phyloP scores from a whole-genome alignment of 108 stramenopile genomes.

The Mayamaea pseudoterrestris region DNA sequence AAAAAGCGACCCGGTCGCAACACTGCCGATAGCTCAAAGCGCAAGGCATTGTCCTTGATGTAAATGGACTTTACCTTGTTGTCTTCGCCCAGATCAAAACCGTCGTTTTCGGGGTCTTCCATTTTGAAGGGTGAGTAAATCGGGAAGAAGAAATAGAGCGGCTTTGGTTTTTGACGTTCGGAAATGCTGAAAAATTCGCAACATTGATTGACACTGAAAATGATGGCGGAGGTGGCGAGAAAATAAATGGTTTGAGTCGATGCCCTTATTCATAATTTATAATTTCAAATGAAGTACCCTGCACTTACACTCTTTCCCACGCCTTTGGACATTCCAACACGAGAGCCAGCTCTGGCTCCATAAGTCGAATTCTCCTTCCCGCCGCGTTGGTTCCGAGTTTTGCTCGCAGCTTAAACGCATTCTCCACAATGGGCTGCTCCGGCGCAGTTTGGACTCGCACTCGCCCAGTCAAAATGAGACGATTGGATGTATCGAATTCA shows the following conservation, averaged over 20 bases:
- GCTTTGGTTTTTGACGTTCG: constrained; percentile 23
- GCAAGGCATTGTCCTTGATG: constrained; percentile 63
- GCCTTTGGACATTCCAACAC: constrained; percentile 69
- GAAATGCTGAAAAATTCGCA: neutral
- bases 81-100: constrained; percentile 79
- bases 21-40: constrained; percentile 68
- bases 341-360: constrained; percentile 65
- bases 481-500: constrained; percentile 61
- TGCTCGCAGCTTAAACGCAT: constrained; percentile 74
- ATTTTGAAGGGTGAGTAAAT: constrained; percentile 72
- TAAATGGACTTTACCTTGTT: constrained; percentile 58
- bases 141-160: constrained; percentile 72
- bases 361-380: constrained; percentile 58
- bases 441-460: constrained; percentile 50
- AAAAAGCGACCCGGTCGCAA: constrained; percentile 77
- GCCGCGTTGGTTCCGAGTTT: constrained; percentile 66
- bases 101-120: constrained; percentile 58
- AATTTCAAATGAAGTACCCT: neutral
- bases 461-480: constrained; percentile 69
- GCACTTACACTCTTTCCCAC: constrained; percentile 53
- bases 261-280: no score
- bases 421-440: constrained; percentile 49
- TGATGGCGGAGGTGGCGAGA: constrained; percentile 9
- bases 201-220: constrained; percentile 1
- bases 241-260: no score